Percentiles rank a stretch among this genome's conserved stretches.
phyloP scores from a whole-genome alignment of 2,329 filamentous ascomycete species.

The Trichothecium sympodiale region DNA sequence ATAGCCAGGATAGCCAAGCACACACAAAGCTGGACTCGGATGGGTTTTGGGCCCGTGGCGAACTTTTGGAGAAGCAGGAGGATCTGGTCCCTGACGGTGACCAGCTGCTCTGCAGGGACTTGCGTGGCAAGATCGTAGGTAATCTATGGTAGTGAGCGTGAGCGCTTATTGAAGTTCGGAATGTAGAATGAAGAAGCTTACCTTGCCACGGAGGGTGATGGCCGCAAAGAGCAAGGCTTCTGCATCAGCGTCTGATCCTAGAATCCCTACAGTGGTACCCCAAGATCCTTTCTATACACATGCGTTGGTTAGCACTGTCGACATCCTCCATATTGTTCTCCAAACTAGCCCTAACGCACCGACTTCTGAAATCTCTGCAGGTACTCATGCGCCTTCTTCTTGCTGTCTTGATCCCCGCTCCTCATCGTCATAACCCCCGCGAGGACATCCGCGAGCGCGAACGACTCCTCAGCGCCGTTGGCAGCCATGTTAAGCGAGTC shows the following conservation, averaged over 20 bases:
- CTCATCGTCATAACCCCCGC: conserved; percentile 88
- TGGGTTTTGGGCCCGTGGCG: conserved; percentile 70
- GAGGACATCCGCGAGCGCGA: conserved; percentile 65
- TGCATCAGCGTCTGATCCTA: conserved; percentile 69
- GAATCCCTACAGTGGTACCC: conserved; percentile 74
- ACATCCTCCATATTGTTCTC: neutral
- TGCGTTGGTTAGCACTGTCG: no score
- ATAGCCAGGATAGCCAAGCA: conserved; percentile 91
- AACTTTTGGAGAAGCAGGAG: conserved; percentile 72
- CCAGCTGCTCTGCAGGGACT: conserved; percentile 63
- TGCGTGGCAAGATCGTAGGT: conserved; percentile 86
- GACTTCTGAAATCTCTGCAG: conserved; percentile 97
- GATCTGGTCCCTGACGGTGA: conserved; percentile 72
- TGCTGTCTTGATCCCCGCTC: conserved; percentile 68
- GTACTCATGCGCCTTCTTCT: conserved; percentile 83
- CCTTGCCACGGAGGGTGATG: conserved; percentile 96
- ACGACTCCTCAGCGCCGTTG: conserved; percentile 55
- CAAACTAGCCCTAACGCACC: conserved; percentile 34
- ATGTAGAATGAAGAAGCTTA: conserved; percentile 22
- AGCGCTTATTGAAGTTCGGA: conserved; percentile 1
- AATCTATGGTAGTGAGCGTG: conserved; percentile 49
- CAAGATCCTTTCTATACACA: conserved; percentile 71
- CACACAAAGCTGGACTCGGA: conserved; percentile 86
- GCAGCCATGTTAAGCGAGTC: conserved; percentile 53
- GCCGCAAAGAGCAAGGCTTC: conserved; percentile 93